Base-by-base conservation (phyloP, 179 eudicot genomes). In the Nepenthes alata region DNA sequence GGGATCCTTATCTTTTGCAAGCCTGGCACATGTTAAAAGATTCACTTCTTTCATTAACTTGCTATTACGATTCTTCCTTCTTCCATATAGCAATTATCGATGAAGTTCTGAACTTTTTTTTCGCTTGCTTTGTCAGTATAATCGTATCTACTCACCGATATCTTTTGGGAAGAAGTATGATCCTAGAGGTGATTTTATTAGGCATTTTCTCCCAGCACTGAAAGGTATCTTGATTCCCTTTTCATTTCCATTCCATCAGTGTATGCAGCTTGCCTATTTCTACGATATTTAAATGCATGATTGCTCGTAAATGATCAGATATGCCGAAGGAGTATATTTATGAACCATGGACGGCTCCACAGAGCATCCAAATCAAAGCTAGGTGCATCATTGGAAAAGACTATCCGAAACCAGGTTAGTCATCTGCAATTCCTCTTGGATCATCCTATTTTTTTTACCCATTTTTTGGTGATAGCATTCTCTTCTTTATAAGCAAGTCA, bases 321-420 rank as follows among this genome's bases (percentile, higher is more conserved):
- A 91, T 91, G 96, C 97, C 97, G 5, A 88, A 77, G 85, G 81
- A 88, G 69, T 91, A 80, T 66, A 85, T 91, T 14, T 91, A 91
- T 53, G 97, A 91, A 77, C 96, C 96, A 25, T 91, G 97, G 97
- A 85, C 87, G 13, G 96, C 97, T 75, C 97, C 97, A 35, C 58
- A 68, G 57, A 85, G 78, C 78, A 67, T 91, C 55, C 97, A 91
- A 79, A 60, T 68, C 11, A 85, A 86, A 79, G 97, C 89, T 51
- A 84, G 82, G 25, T 91, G 97, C 79, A 78, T 88, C 44, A 81
- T 91, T 53, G 97, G 97, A 62, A 78, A 77, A 70, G 96, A 91
- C 68, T 91, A 91, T 71, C 97, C 97, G 61, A 78, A 75, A 70
- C 96, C 94, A 58, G 85, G 97, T 90, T 44, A 68, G 74, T 58